phyloP scores from a whole-genome alignment of 495 filamentous ascomycete genomes.

The Terfezia boudieri region DNA sequence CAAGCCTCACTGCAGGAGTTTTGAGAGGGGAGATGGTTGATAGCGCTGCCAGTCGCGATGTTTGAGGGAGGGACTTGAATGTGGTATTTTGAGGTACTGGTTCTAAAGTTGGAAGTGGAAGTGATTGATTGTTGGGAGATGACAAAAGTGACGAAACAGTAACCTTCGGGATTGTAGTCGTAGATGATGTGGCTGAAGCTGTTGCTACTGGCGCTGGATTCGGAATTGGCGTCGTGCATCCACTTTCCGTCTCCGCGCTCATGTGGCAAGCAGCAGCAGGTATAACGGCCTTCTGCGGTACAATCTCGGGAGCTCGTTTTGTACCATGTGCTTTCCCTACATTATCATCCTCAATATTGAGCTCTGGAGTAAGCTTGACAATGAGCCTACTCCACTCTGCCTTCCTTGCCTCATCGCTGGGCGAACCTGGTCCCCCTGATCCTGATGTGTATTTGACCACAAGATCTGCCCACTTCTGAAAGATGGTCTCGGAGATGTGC shows the following conservation, averaged over 20 bases:
- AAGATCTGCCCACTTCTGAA: constrained; percentile 81
- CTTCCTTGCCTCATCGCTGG: constrained; percentile 43
- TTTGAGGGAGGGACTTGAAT: constrained; percentile 33
- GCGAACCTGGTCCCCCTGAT: constrained; percentile 22
- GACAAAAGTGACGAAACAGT: constrained; percentile 6
- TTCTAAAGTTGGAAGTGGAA: constrained; percentile 36
- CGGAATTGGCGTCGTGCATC: constrained; percentile 1
- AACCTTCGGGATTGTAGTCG: constrained; percentile 24
- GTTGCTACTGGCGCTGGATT: constrained; percentile 8
- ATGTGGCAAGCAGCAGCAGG: background rate
- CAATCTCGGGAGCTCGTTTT: too few relatives aligned
- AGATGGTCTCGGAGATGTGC: constrained; percentile 70
- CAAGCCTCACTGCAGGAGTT: constrained; percentile 82
- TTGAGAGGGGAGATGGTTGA: constrained; percentile 48
- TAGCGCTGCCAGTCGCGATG: constrained; percentile 41
- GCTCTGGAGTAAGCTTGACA: constrained; percentile 51
- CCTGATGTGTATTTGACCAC: constrained; percentile 63
- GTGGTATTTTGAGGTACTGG: constrained; percentile 14
- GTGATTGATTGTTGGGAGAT: constrained; percentile 24
- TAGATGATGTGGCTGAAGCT: constrained; percentile 9
- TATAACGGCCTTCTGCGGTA: too few relatives aligned
- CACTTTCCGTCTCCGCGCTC: background rate
- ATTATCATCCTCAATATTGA: constrained; percentile 30
- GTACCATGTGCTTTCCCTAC: too few relatives aligned
- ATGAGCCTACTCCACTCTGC: constrained; percentile 33